These are phyloP conservation scores for Beta macrorhiza DNA, from an alignment of 179 eudicot species.

Conservation along the genomic window DNA sequence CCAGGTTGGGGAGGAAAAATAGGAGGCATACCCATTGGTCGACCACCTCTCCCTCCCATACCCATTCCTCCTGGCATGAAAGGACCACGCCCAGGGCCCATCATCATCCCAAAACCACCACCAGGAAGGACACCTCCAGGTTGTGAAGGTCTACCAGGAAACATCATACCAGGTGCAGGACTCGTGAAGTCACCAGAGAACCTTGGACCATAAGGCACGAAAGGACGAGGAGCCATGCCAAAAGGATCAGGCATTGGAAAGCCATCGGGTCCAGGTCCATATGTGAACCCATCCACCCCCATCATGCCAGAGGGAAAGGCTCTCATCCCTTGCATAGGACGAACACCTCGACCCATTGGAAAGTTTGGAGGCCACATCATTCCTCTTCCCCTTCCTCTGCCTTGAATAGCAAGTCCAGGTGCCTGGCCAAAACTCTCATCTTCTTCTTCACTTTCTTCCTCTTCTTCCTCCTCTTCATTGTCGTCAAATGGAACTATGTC, in stretches of 20 bases:
- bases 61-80: slow-evolving; percentile 80
- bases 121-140: slow-evolving; percentile 52
- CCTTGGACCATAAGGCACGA: slow-evolving; percentile 84
- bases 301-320: slow-evolving; percentile 82
- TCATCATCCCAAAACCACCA: slow-evolving; percentile 88
- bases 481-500: slow-evolving; percentile 95
- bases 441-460: slow-evolving; percentile 88
- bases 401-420: slow-evolving; percentile 50
- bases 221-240: slow-evolving; percentile 78
- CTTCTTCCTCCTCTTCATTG: slow-evolving; percentile 98
- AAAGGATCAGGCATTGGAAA: slow-evolving; percentile 76
- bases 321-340: slow-evolving; percentile 74
- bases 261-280: slow-evolving; percentile 68
- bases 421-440: slow-evolving; percentile 59
- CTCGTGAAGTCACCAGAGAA: slow-evolving; percentile 57
- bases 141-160: slow-evolving; percentile 65
- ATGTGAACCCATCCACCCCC: slow-evolving; percentile 71
- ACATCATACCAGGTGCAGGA: slow-evolving; percentile 77
- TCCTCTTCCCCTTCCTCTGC: slow-evolving; percentile 90
- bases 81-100: slow-evolving; percentile 80
- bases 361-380: slow-evolving; percentile 92
- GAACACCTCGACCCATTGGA: slow-evolving; percentile 63
- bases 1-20: slow-evolving; percentile 51
- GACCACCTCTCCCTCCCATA: slow-evolving; percentile 47
- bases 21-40: slow-evolving; percentile 59